Percentiles rank a stretch among this genome's conserved stretches.
phyloP scores from a whole-genome alignment of 352 stramenopile species.

The Pythium coloratum region DNA sequence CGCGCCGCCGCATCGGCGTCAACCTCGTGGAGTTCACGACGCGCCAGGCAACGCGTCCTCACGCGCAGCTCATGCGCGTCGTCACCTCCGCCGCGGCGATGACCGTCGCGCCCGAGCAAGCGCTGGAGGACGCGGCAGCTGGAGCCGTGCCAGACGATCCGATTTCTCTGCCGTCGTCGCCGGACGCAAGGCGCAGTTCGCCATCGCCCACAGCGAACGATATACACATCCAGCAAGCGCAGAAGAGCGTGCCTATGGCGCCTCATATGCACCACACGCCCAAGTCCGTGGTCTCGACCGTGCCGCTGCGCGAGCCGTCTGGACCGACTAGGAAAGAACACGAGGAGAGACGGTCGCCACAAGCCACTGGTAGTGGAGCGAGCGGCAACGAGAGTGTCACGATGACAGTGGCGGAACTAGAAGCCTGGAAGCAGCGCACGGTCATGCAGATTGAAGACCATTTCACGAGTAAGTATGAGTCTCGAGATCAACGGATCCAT shows the following conservation, averaged over 20 bases:
- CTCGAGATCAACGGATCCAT: neutral
- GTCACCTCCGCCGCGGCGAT: neutral
- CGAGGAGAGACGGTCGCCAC: neutral
- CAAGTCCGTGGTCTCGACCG: slow-evolving; percentile 21
- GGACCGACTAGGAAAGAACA: slow-evolving; percentile 24
- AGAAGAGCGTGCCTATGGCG: neutral
- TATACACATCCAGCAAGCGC: slow-evolving; percentile 9
- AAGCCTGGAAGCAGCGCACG: slow-evolving; percentile 61
- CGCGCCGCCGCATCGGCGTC: slow-evolving; percentile 22
- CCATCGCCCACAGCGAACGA: neutral
- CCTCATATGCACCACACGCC: slow-evolving; percentile 6
- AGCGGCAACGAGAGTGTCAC: slow-evolving; percentile 37
- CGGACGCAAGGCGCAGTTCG: neutral
- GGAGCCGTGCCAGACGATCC: neutral
- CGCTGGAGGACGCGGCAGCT: slow-evolving; percentile 1
- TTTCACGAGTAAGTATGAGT: slow-evolving; percentile 51
- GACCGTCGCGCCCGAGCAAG: neutral
- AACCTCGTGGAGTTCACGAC: slow-evolving; percentile 23
- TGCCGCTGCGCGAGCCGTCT: slow-evolving; percentile 6
- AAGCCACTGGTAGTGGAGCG: neutral
- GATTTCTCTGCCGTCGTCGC: slow-evolving; percentile 7
- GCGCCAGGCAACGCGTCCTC: neutral
- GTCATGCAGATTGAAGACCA: slow-evolving; percentile 65
- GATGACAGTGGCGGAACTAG: slow-evolving; percentile 44
- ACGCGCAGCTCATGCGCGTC: neutral